Evolutionary conservation across 2,329 filamentous ascomycete genomes (phyloP), one percentile per base, ranked within the genome.

Genomic region (Aspergillus sp.): DNA sequence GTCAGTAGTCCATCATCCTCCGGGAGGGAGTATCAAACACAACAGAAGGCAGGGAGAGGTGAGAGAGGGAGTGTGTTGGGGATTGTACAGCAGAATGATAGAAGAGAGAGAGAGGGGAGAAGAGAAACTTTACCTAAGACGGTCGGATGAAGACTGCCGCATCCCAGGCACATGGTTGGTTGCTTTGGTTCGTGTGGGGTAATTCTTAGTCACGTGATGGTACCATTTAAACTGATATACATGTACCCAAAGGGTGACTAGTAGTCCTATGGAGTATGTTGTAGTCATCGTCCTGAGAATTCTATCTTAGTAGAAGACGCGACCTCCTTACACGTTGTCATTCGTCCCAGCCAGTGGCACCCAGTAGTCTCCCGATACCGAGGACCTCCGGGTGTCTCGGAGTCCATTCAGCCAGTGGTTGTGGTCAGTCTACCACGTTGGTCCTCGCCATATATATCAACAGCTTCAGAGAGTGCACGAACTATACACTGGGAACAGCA

Each of bases 201-300:
- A 22, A 51, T 57, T 47, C 40, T 19, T 14, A 17, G 61, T 68
- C 66, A 69, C 57, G 64, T 68, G 66, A 68, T 59, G 41, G n/a
- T n/a, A 3, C 26, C 8, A 30, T 30, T 8, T 30, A 30, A 2
- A 30, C 26, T 30, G 22, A 7, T 22, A 22, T 3, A 3, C 22
- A 22, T 30, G 10, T 11, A 11, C n/a, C n/a, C n/a, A n/a, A n/a
- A n/a, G n/a, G n/a, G n/a, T n/a, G n/a, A n/a, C n/a, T n/a, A n/a
- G n/a, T n/a, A n/a, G n/a, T n/a, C n/a, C 26, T 10, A 30, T 11
- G 10, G 26, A 30, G 26, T 30, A 30, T 11, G 7, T 30, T 10
- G 26, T 30, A 30, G 3, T 14, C 49, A 49, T 60, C 53, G 58
- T 53, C 36, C 52, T 38, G 45, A 46, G 22, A 33, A 32, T 41